Percentiles rank a stretch among this genome's conserved stretches.
phyloP scores from a whole-genome alignment of 2,329 filamentous ascomycete genomes.

The Metarhizium humberi region DNA sequence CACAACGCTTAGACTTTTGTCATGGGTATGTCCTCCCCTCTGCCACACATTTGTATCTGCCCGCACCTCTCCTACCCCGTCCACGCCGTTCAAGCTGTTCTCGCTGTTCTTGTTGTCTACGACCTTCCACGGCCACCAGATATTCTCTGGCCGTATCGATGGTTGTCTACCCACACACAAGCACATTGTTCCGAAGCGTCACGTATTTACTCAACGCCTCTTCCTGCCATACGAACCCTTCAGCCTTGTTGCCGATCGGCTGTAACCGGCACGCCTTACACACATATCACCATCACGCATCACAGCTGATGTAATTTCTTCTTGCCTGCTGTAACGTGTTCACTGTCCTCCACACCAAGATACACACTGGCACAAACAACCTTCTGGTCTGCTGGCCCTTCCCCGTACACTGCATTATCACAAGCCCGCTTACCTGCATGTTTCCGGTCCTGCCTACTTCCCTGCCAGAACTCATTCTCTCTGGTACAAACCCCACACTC shows the following conservation, averaged over 20 bases:
- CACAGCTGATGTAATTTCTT: slow-evolving; percentile 1
- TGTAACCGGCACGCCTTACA: background rate
- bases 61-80: slow-evolving; percentile 2
- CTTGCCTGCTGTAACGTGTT: background rate
- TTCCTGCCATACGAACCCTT: background rate
- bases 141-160: background rate
- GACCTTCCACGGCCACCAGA: background rate
- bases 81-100: background rate
- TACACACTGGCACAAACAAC: background rate
- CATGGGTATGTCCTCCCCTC: slow-evolving; percentile 13
- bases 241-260: background rate
- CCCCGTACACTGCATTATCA: slow-evolving; percentile 7
- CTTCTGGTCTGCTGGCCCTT: slow-evolving; percentile 1
- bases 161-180: background rate
- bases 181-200: background rate
- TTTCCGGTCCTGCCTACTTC: slow-evolving; percentile 1
- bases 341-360: background rate
- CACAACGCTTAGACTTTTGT: slow-evolving; percentile 12
- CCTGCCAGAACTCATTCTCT: slow-evolving; percentile 6
- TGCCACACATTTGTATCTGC: slow-evolving; percentile 5
- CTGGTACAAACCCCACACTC: slow-evolving; percentile 14
- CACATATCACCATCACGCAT: background rate
- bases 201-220: background rate
- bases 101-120: background rate
- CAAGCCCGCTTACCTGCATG: slow-evolving; percentile 7